A percentile compares a stretch with the other conserved stretches of the same genome.
phyloP scores from a whole-genome alignment of 176 grass and related monocot genomes.

The Chloris gayana region DNA sequence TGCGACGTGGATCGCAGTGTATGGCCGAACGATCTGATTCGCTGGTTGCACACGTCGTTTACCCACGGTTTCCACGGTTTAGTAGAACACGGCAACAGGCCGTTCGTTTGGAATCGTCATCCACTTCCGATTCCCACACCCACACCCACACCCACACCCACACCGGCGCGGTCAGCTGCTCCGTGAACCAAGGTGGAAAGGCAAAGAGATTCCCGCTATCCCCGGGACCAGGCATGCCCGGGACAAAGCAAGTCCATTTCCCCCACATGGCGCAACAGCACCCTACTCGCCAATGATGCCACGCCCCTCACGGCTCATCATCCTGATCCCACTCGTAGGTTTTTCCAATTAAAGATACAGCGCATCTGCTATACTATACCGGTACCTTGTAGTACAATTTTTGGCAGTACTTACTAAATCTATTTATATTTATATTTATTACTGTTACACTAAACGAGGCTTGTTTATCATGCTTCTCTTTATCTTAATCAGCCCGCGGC shows the following conservation, averaged over 20 bases:
- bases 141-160: too few species aligned
- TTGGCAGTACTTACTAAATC: neutral
- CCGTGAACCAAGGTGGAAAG: conserved; percentile 26
- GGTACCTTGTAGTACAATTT: neutral
- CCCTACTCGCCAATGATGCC: conserved; percentile 20
- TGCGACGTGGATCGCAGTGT: neutral
- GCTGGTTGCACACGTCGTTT: neutral
- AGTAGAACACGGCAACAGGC: neutral
- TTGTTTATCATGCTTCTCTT: neutral
- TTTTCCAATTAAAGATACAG: neutral
- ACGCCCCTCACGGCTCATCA: neutral
- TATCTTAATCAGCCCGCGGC: neutral
- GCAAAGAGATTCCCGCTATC: conserved; percentile 11
- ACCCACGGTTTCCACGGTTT: neutral
- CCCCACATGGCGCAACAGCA: conserved; percentile 17
- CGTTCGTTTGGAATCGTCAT: neutral
- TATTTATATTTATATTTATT: neutral
- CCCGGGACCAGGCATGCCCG: neutral
- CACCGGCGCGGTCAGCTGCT: neutral
- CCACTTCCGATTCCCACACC: neutral
- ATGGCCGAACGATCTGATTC: neutral
- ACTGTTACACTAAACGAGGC: neutral
- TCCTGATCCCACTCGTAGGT: conserved; percentile 11
- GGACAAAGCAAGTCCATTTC: neutral
- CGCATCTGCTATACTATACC: neutral